phyloP scores from a whole-genome alignment of 768 basidiomycete genomes.

The Tylopilus subfusipes region DNA sequence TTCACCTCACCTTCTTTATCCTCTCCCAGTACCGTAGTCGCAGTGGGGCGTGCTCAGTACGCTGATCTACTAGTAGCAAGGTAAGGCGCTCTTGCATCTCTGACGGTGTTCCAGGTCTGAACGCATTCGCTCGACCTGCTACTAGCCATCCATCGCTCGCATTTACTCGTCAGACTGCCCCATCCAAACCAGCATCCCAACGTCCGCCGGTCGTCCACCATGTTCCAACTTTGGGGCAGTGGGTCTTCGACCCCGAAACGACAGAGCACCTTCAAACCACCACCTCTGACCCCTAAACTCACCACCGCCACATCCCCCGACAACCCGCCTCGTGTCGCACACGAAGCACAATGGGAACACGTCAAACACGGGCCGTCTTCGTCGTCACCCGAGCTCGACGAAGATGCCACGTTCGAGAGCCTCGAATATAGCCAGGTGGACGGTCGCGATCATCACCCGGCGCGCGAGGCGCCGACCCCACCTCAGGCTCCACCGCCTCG shows the following conservation, averaged over 20 bases:
- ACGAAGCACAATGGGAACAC: slow-evolving; percentile 25
- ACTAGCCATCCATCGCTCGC: background rate
- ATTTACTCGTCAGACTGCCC: background rate
- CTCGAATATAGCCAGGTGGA: slow-evolving; percentile 24
- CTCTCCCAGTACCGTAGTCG: background rate
- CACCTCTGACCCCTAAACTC: slow-evolving; percentile 24
- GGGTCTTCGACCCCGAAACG: slow-evolving; percentile 19
- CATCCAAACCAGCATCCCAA: background rate
- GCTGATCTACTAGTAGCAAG: background rate
- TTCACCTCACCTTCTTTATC: no score
- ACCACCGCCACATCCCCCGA: slow-evolving; percentile 13
- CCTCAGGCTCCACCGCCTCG: background rate
- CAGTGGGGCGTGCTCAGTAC: background rate
- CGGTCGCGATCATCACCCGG: background rate
- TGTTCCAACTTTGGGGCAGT: slow-evolving; percentile 11
- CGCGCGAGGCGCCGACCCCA: background rate
- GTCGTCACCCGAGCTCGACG: slow-evolving; percentile 16
- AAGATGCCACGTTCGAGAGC: slow-evolving; percentile 14
- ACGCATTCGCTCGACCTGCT: background rate
- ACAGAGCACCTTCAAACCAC: slow-evolving; percentile 12
- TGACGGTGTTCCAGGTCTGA: background rate
- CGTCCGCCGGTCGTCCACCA: background rate
- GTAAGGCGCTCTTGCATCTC: background rate
- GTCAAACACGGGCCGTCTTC: slow-evolving; percentile 13
- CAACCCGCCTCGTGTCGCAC: slow-evolving; percentile 1